Percentiles rank a stretch among this genome's conserved stretches.
phyloP scores from a whole-genome alignment of 208 protist species.

The Crithidia expoeki region DNA sequence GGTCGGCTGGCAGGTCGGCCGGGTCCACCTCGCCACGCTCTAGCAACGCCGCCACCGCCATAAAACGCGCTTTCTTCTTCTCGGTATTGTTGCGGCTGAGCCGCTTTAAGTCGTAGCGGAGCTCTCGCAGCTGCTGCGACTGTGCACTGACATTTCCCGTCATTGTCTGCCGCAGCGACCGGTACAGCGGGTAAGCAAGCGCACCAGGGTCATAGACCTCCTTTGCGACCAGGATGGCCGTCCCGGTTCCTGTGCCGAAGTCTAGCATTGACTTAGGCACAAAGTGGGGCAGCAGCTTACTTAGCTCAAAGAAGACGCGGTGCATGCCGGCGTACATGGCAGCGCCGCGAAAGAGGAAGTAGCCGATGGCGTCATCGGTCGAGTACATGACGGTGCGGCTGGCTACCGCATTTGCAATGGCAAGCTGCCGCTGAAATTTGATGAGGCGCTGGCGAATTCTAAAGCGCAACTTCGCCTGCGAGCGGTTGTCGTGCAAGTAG shows the following conservation, averaged over 20 bases:
- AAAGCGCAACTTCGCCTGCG: constrained; percentile 86
- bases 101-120: constrained; percentile 74
- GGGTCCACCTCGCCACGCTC: constrained; percentile 79
- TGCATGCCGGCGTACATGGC: constrained; percentile 91
- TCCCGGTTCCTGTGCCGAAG: constrained; percentile 87
- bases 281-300: constrained; percentile 88
- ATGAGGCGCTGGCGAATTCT: constrained; percentile 84
- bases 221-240: constrained; percentile 84
- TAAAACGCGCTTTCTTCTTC: constrained; percentile 87
- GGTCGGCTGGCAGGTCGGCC: constrained; percentile 67
- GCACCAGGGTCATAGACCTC: constrained; percentile 87
- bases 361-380: constrained; percentile 83
- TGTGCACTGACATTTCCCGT: constrained; percentile 64
- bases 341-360: constrained; percentile 87
- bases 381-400: constrained; percentile 86
- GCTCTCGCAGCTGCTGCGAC: constrained; percentile 60
- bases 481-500: constrained; percentile 70
- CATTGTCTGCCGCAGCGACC: constrained; percentile 85
- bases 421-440: constrained; percentile 87
- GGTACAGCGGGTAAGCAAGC: constrained; percentile 87
- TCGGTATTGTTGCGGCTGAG: constrained; percentile 82
- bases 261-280: constrained; percentile 89
- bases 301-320: constrained; percentile 87
- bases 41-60: constrained; percentile 85
- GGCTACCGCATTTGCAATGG: constrained; percentile 78